Evolutionary conservation across 192 early-diverging fungal genomes (phyloP).

Genomic region (Podila verticillata): DNA sequence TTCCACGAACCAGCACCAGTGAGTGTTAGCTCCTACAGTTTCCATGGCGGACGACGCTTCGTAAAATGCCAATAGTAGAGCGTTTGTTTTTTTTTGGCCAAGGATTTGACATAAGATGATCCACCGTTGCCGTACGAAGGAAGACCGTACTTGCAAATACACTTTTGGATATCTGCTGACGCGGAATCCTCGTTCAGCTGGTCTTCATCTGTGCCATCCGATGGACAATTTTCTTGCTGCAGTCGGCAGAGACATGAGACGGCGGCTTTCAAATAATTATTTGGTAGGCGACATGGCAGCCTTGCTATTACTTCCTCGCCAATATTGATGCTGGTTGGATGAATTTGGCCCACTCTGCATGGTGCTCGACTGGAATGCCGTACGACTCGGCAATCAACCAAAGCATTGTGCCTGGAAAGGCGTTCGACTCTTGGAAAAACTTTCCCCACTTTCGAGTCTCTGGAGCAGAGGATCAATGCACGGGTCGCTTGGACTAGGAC

Average conservation of each 20-base stretch:
- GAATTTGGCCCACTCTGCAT: no score
- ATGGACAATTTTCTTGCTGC: no score
- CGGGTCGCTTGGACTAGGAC: not conserved
- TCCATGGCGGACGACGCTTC: conserved; percentile 10
- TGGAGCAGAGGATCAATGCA: not conserved
- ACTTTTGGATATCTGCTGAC: conserved; percentile 12
- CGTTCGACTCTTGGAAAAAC: not conserved
- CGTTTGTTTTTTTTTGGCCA: conserved; percentile 20
- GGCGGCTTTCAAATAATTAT: conserved; percentile 36
- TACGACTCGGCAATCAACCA: not conserved
- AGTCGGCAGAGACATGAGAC: conserved; percentile 36
- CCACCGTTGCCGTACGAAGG: conserved; percentile 24
- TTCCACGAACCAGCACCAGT: conserved; percentile 49
- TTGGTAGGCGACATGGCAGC: conserved; percentile 24
- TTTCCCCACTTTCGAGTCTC: conserved; percentile 2
- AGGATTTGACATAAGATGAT: conserved; percentile 19
- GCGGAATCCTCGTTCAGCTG: not conserved
- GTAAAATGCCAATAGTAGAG: conserved; percentile 6
- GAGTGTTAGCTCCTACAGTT: not conserved
- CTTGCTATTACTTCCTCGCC: not conserved
- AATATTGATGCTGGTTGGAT: no score
- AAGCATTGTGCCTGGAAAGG: conserved; percentile 9
- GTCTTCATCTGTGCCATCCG: conserved; percentile 1
- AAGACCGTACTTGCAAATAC: conserved; percentile 41
- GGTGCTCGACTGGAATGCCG: not conserved